A percentile compares a stretch with the other conserved stretches of the same genome.
phyloP scores from a whole-genome alignment of 2,329 filamentous ascomycete species.

The Fusarium annulatum region DNA sequence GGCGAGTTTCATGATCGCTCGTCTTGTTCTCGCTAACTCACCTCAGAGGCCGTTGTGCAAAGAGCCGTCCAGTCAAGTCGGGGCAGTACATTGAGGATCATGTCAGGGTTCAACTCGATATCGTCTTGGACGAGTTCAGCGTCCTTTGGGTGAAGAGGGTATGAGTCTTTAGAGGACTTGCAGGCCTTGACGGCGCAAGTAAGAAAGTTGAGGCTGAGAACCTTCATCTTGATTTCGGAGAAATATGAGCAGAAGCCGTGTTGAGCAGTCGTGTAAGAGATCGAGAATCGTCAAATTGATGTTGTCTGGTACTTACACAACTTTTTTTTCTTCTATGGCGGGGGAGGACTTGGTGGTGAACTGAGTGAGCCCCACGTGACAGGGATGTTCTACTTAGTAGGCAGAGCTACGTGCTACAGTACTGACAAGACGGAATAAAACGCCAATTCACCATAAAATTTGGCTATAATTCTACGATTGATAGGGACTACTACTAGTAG shows the following conservation, averaged over 20 bases:
- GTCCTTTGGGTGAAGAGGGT: conserved; percentile 92
- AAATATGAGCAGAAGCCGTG: background rate
- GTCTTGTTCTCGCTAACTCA: conserved; percentile 52
- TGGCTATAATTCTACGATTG: background rate
- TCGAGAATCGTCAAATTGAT: conserved; percentile 1
- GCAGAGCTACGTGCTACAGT: background rate
- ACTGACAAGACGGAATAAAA: background rate
- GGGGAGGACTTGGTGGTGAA: conserved; percentile 29
- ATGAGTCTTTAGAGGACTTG: conserved; percentile 82
- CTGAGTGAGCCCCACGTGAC: conserved; percentile 47
- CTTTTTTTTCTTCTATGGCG: conserved; percentile 46
- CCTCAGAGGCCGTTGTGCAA: conserved; percentile 79
- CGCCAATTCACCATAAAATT: background rate
- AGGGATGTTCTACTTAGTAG: conserved; percentile 18
- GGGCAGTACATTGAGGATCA: conserved; percentile 86
- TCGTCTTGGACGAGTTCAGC: conserved; percentile 92
- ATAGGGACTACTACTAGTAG: too few species aligned
- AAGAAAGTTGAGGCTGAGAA: conserved; percentile 95
- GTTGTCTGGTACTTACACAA: conserved; percentile 45
- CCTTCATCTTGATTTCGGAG: conserved; percentile 74
- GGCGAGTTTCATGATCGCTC: background rate
- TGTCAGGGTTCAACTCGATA: conserved; percentile 80
- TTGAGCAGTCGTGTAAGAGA: background rate
- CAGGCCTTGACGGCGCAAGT: conserved; percentile 96
- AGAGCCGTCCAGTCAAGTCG: conserved; percentile 90